These are phyloP conservation scores for Pleurotus tuoliensis DNA, from an alignment of 768 basidiomycete species.

Conservation along the genomic window DNA sequence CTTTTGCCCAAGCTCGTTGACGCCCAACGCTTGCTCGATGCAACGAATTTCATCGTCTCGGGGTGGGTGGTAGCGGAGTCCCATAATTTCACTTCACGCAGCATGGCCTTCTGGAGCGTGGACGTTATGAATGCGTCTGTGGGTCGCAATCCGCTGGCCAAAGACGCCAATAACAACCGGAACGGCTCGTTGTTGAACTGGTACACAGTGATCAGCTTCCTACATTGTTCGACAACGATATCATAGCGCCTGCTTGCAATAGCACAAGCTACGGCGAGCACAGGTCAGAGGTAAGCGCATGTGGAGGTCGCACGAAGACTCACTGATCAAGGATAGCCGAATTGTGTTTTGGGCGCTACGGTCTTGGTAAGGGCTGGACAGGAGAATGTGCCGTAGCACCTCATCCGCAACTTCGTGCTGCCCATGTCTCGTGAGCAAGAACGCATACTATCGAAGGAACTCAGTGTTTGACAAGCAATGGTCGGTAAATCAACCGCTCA, in stretches of 20 bases:
- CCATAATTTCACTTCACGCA: conserved; percentile 71
- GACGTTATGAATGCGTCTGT: conserved; percentile 76
- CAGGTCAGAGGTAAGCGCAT: not conserved
- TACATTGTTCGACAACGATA: conserved; percentile 67
- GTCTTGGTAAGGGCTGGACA: conserved; percentile 70
- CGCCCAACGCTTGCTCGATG: conserved; percentile 50
- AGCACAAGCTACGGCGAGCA: conserved; percentile 57
- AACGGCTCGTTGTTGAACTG: conserved; percentile 89
- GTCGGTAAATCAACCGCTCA: conserved; percentile 25
- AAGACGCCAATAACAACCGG: conserved; percentile 68
- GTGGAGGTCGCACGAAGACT: conserved; percentile 15
- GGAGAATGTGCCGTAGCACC: conserved; percentile 67
- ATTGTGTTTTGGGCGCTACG: conserved; percentile 65
- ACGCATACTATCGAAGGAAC: conserved; percentile 56
- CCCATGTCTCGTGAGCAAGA: conserved; percentile 59
- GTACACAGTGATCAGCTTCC: conserved; percentile 68
- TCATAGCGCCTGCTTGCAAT: conserved; percentile 51
- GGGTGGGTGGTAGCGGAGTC: conserved; percentile 65
- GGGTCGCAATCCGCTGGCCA: conserved; percentile 66
- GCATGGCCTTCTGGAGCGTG: conserved; percentile 79
- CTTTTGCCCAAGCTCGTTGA: conserved; percentile 36
- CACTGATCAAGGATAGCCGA: conserved; percentile 74
- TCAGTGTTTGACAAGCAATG: not conserved
- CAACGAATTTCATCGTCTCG: conserved; percentile 61
- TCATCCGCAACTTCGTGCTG: conserved; percentile 70